Evolutionary conservation across 371 early-diverging fungal species (phyloP).

Genomic region (Apophysomyces ossiformis): DNA sequence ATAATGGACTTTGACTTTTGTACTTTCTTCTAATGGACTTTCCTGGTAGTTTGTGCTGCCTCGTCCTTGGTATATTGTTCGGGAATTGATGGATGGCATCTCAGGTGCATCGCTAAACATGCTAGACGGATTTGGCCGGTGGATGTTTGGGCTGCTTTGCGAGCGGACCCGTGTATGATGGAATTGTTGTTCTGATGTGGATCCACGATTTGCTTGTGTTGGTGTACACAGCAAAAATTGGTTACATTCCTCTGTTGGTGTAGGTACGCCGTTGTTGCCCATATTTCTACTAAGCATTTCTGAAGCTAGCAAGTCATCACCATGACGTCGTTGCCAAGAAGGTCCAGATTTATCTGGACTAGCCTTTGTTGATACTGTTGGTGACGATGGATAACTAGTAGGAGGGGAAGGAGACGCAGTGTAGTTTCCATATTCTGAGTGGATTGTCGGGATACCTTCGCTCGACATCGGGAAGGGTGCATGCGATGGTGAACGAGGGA

Average conservation of each 20-base stretch:
- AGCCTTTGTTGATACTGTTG: conserved; percentile 21
- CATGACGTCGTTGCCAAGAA: conserved; percentile 10
- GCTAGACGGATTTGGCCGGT: conserved; percentile 13
- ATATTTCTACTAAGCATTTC: conserved; percentile 10
- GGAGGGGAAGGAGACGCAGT: conserved; percentile 47
- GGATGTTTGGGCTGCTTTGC: conserved; percentile 59
- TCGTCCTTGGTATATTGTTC: background rate
- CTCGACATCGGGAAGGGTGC: background rate
- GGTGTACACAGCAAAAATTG: conserved; percentile 4
- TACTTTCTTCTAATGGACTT: background rate
- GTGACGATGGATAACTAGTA: conserved; percentile 42
- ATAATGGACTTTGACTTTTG: conserved; percentile 78
- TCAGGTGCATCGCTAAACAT: conserved; percentile 7
- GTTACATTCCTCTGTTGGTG: conserved; percentile 10
- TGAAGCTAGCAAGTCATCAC: conserved; percentile 1
- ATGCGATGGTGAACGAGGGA: conserved; percentile 34
- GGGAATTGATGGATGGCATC: background rate
- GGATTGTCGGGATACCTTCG: conserved; percentile 1
- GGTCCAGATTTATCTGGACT: background rate
- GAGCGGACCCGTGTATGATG: conserved; percentile 44
- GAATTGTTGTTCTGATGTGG: background rate
- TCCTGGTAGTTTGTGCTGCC: background rate
- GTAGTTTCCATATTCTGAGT: conserved; percentile 18
- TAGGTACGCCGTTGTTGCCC: conserved; percentile 8
- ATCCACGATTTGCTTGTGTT: background rate